Evolutionary conservation across 2,329 filamentous ascomycete species (phyloP).

Genomic region (Fusarium lyarnte): DNA sequence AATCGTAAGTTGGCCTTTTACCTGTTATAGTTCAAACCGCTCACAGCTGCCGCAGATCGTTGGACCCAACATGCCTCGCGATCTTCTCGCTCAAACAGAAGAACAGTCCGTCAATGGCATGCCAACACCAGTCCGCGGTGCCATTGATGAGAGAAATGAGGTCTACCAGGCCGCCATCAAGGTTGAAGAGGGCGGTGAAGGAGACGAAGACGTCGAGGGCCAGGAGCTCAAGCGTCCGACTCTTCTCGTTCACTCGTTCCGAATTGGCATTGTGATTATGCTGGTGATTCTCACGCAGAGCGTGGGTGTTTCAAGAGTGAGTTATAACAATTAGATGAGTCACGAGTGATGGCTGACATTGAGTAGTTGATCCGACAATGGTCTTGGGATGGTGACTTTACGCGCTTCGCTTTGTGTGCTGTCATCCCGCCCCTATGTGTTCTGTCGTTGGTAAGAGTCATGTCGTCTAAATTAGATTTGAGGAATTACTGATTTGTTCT

Average conservation of each 20-base stretch:
- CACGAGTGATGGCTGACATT: fast-evolving
- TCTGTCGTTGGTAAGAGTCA: slow-evolving; percentile 23
- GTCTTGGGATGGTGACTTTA: slow-evolving; percentile 37
- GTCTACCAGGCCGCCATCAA: slow-evolving; percentile 39
- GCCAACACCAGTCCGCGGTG: slow-evolving; percentile 38
- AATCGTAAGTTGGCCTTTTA: slow-evolving; percentile 26
- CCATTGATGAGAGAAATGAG: slow-evolving; percentile 40
- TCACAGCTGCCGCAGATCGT: slow-evolving; percentile 18
- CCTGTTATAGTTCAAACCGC: fast-evolving
- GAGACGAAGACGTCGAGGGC: slow-evolving; percentile 35
- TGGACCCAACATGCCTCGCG: slow-evolving; percentile 39
- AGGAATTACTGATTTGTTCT: background rate
- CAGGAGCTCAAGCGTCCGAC: slow-evolving; percentile 32
- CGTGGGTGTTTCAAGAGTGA: slow-evolving; percentile 39
- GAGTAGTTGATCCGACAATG: slow-evolving; percentile 27
- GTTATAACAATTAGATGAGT: background rate
- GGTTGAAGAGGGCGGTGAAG: slow-evolving; percentile 41
- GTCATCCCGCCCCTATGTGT: slow-evolving; percentile 33
- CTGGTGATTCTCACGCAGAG: slow-evolving; percentile 40
- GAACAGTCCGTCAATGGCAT: slow-evolving; percentile 26
- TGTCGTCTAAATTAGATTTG: fast-evolving
- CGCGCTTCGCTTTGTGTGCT: slow-evolving; percentile 27
- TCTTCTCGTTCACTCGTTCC: slow-evolving; percentile 36
- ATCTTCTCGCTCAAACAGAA: slow-evolving; percentile 36
- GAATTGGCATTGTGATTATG: slow-evolving; percentile 42